These are phyloP conservation scores for Grigorovia yakushimaensis DNA, from an alignment of 805 yeast genomes.

Conservation along the genomic window DNA sequence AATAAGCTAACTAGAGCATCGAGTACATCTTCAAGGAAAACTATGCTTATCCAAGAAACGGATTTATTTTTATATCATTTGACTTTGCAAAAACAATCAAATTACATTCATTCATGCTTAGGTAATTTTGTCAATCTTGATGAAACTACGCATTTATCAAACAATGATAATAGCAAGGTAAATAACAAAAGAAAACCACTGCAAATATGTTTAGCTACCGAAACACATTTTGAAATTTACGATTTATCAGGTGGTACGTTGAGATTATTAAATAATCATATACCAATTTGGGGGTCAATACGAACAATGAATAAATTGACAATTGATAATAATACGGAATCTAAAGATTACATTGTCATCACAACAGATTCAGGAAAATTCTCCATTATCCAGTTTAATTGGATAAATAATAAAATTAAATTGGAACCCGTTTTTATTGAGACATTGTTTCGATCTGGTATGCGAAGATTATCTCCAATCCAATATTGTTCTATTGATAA, in stretches of 20 bases:
- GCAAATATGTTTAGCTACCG: constrained; percentile 27
- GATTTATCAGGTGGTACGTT: constrained; percentile 51
- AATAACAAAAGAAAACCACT: constrained; percentile 7
- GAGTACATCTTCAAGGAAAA: neutral
- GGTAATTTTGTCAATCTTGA: constrained; percentile 55
- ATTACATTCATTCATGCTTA: constrained; percentile 44
- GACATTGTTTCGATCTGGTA: constrained; percentile 64
- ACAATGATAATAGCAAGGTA: neutral
- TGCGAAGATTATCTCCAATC: constrained; percentile 70
- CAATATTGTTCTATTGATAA: constrained; percentile 63
- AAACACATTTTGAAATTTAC: constrained; percentile 22
- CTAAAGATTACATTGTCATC: constrained; percentile 49
- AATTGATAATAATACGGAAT: constrained; percentile 39
- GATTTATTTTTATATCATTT: constrained; percentile 44
- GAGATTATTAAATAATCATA: constrained; percentile 31
- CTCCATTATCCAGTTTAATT: constrained; percentile 26
- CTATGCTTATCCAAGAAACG: constrained; percentile 13
- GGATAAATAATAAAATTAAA: constrained; percentile 26
- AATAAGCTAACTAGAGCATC: neutral
- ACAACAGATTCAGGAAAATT: constrained; percentile 77
- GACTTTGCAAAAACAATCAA: constrained; percentile 55
- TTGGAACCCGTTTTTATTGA: constrained; percentile 38
- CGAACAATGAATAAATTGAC: constrained; percentile 29
- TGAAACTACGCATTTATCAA: too few species aligned
- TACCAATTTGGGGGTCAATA: constrained; percentile 44